Evolutionary conservation across 78 protist genomes (phyloP).

Genomic region (Creolimax fragrantissima): DNA sequence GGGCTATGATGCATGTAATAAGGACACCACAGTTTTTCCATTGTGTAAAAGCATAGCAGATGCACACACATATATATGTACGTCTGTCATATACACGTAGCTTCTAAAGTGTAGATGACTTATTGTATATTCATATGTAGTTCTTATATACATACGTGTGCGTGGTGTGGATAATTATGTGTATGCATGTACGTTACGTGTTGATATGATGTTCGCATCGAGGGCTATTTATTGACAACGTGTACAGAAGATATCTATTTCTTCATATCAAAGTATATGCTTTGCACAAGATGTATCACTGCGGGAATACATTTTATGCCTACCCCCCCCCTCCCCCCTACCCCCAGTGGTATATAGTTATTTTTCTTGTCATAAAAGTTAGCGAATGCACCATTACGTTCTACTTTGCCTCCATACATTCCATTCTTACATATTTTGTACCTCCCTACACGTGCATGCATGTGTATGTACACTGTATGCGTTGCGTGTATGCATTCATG

Average conservation of each 20-base stretch:
- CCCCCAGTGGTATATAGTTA: not conserved
- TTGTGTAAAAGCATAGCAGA: not conserved
- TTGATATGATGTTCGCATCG: not conserved
- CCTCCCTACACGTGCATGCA: not conserved
- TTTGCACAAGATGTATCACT: not conserved
- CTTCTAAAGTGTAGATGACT: too few species aligned
- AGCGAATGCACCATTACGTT: not conserved
- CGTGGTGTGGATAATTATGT: not conserved
- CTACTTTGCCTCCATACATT: not conserved
- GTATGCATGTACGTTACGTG: not conserved
- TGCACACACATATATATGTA: not conserved
- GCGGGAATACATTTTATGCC: not conserved
- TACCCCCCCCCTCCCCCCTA: not conserved
- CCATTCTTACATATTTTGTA: not conserved
- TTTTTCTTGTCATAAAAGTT: too few species aligned
- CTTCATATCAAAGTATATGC: not conserved
- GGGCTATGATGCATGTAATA: too few species aligned
- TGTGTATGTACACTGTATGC: not conserved
- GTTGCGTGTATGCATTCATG: not conserved
- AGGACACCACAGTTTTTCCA: too few species aligned
- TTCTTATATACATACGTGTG: not conserved
- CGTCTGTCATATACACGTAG: not conserved
- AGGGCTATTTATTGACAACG: not conserved
- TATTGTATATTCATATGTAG: not conserved
- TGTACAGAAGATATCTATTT: not conserved